Evolutionary conservation across 192 early-diverging fungal species (phyloP).

Genomic region (Coemansia sp.): DNA sequence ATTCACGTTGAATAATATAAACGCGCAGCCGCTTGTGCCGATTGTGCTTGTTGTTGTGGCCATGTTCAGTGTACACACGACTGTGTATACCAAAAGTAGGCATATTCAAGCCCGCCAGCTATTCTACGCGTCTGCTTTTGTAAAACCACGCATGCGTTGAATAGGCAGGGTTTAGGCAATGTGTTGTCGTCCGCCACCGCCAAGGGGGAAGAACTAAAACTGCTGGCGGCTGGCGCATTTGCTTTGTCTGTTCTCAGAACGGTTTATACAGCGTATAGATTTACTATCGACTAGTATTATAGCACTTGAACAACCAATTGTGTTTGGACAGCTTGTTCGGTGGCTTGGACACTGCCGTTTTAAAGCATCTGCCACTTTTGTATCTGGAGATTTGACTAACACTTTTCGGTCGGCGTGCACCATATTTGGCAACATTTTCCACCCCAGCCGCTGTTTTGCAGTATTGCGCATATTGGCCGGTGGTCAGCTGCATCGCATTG

Average conservation of each 20-base stretch:
- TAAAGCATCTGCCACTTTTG: too few relatives aligned
- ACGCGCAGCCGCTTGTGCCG: background rate
- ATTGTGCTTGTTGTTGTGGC: background rate
- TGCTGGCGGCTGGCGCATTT: conserved; percentile 1
- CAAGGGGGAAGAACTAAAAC: background rate
- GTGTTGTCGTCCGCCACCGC: background rate
- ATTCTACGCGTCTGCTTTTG: background rate
- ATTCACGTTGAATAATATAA: background rate
- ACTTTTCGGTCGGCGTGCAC: too few relatives aligned
- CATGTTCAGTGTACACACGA: background rate
- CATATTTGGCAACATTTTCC: too few relatives aligned
- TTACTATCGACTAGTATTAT: too few relatives aligned
- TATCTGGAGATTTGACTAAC: too few relatives aligned
- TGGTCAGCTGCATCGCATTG: too few relatives aligned
- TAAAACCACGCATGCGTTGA: background rate
- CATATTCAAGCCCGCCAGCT: background rate
- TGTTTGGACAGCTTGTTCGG: background rate
- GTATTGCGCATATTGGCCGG: too few relatives aligned
- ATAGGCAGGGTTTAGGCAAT: background rate
- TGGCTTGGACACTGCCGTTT: too few relatives aligned
- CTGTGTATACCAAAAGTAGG: background rate
- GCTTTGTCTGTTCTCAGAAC: background rate
- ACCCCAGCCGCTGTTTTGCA: too few relatives aligned
- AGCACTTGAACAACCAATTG: background rate
- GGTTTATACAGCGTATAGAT: too few relatives aligned